Evolutionary conservation across 805 yeast species (phyloP), one percentile per base, ranked within the genome.

Genomic region (Ogataea trehaloabstinens): DNA sequence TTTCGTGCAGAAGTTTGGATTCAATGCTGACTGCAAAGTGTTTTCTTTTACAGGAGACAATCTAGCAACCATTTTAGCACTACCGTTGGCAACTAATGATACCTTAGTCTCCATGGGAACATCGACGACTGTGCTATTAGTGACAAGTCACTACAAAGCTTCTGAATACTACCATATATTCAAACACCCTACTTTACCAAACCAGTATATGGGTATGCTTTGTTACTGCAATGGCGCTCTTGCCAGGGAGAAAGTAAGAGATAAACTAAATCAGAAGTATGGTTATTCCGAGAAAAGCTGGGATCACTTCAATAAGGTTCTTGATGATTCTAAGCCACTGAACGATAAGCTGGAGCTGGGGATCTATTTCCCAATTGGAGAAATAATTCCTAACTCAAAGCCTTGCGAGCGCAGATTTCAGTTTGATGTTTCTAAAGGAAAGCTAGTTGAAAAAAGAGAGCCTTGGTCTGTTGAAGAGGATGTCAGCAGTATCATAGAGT

Each of bases 171-270:
- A 88, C 58, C 96, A 89, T 56, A 61, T 88, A 48, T 89, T 89
- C 66, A 78, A 78, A 46, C 96, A 90, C 57, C 96, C 97, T 6
- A 83, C 95, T 0, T 74, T 85, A 45, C 74, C 76, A 0, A 71
- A 71, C 25, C 79, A 82, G 25, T 89, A 79, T 58, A 90, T 89
- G 96, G 95, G 95, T 17, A 89, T 89, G 97, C 77, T 90, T 38
- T 89, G 97, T 59, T 89, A 89, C 60, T 85, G 95, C 55, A 89
- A 89, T 58, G 96, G 97, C 0, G 76, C 96, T 0, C 65, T 89
- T 34, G 95, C 96, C 0, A 70, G 97, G 47, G 96, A 89, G 53
- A 70, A 72, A 41, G 70, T 88, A 8, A 70, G 93, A 35, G 82
- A 88, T 59, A 67, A 64, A 18, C 44, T 87, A 21, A 84, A 83